Percentiles rank a stretch among this genome's conserved stretches.
phyloP scores from a whole-genome alignment of 345 rosid species.

The Zanthoxylum bungeanum region DNA sequence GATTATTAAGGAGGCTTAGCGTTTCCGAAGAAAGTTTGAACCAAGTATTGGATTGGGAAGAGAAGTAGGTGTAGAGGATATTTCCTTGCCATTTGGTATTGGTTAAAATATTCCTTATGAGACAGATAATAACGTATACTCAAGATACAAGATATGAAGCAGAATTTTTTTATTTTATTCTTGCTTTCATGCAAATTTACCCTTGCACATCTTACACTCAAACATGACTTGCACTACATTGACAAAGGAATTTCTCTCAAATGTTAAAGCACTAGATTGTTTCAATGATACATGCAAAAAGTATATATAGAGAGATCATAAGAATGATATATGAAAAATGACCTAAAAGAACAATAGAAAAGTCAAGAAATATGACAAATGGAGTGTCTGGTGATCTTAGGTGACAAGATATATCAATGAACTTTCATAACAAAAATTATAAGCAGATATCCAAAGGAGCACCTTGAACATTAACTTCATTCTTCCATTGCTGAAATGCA shows the following conservation, averaged over 20 bases:
- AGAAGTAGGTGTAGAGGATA: no score
- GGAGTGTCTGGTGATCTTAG: background rate
- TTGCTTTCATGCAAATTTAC: background rate
- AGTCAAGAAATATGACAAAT: background rate
- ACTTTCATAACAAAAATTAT: conserved; percentile 13
- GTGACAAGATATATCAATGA: background rate
- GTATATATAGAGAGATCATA: background rate
- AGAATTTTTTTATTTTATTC: no score
- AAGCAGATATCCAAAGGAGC: conserved; percentile 30
- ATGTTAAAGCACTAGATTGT: background rate
- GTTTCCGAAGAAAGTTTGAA: background rate
- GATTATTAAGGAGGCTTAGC: background rate
- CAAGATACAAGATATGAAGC: background rate
- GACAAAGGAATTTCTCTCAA: background rate
- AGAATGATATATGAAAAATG: conserved; percentile 1
- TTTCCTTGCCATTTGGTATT: background rate
- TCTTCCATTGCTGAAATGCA: conserved; percentile 83
- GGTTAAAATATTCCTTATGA: background rate
- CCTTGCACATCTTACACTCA: background rate
- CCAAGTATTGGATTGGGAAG: no score
- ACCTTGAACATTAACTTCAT: conserved; percentile 58
- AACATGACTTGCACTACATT: background rate
- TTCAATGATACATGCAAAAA: background rate
- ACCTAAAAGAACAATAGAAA: background rate
- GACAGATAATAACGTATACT: background rate